Base-by-base conservation (phyloP, 139 green algal genomes). In the Limnomonas spitsbergensis region DNA sequence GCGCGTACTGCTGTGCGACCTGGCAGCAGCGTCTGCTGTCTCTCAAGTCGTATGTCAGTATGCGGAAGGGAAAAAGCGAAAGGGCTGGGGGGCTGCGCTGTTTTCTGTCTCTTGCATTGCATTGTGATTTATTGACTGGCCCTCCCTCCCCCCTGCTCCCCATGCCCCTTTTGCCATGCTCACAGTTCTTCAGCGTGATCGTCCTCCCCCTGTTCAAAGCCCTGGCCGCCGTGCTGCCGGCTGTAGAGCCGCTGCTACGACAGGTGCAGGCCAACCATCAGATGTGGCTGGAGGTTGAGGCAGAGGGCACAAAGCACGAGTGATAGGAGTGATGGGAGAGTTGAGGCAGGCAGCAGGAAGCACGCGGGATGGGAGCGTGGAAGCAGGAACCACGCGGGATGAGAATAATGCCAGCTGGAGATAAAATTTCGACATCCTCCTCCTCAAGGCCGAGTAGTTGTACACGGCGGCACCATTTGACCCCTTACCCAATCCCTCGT, bases 121-220 rank as follows among this genome's bases (percentile, higher is more conserved):
- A 61, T 29, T 14, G 14, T 61, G 47, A 14, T 61, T 61, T 20
- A 61, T 20, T 61, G 20, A 61, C 20, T 61, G 47, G 14, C 20
- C 20, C 14, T 61, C 20, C 14, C 47, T 29, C 20, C 47, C 14
- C 20, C 14, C 20, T 20, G 14, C 20, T 20, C 20, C 47, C 14
- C 47, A 61, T 61, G 47, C n/a, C n/a, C n/a, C n/a, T n/a, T n/a
- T n/a, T n/a, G n/a, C n/a, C n/a, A n/a, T n/a, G n/a, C n/a, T n/a
- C n/a, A n/a, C 47, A 61, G 14, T 70, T 70, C 56, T 70, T 70
- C 56, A 70, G 29, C 56, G 56, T 70, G 7, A 32, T 70, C 29
- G 56, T 32, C 27, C 56, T 70, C 4, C 56, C 56, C 7, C 56
- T 70, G 27, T 70, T 70, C 56, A 61, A 61, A 20, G 47, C 14